phyloP scores from a whole-genome alignment of 2,329 filamentous ascomycete species.

The Fusarium caatingaense region DNA sequence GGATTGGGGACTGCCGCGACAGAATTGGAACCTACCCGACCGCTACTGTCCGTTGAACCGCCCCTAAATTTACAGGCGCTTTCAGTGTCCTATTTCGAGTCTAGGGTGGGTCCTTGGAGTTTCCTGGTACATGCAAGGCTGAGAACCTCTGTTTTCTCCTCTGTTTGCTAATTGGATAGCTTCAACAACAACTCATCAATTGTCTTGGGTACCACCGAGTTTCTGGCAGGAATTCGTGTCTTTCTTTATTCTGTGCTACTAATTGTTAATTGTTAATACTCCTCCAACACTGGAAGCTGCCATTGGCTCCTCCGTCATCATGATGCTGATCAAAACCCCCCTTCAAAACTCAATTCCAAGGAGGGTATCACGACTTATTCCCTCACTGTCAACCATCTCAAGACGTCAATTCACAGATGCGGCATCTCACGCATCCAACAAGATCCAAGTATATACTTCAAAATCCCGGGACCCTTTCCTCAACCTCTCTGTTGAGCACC shows the following conservation, averaged over 20 bases:
- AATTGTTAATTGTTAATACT: conserved; percentile 2
- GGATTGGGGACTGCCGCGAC: conserved; percentile 5
- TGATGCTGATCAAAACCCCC: conserved; percentile 22
- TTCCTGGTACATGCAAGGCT: conserved; percentile 41
- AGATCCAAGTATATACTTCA: conserved; percentile 77
- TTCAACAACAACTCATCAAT: conserved; percentile 32
- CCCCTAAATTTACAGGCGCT: conserved; percentile 4
- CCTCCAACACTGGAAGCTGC: background rate
- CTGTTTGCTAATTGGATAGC: conserved; percentile 35
- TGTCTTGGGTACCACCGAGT: background rate
- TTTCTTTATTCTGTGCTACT: background rate
- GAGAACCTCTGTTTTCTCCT: conserved; percentile 18
- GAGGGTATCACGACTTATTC: conserved; percentile 12
- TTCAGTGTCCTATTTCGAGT: conserved; percentile 11
- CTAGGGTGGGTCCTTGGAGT: conserved; percentile 2
- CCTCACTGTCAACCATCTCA: conserved; percentile 20
- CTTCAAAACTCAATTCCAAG: conserved; percentile 18
- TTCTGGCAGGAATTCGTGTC: background rate
- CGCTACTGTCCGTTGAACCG: conserved; percentile 32
- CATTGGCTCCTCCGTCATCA: conserved; percentile 10
- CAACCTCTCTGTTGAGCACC: conserved; percentile 95
- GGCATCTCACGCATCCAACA: conserved; percentile 57
- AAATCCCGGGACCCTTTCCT: conserved; percentile 79
- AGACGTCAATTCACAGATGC: conserved; percentile 52
- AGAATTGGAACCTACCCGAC: background rate